Base-by-base conservation (phyloP, 352 stramenopile species). In the Pythium guiyangense region DNA sequence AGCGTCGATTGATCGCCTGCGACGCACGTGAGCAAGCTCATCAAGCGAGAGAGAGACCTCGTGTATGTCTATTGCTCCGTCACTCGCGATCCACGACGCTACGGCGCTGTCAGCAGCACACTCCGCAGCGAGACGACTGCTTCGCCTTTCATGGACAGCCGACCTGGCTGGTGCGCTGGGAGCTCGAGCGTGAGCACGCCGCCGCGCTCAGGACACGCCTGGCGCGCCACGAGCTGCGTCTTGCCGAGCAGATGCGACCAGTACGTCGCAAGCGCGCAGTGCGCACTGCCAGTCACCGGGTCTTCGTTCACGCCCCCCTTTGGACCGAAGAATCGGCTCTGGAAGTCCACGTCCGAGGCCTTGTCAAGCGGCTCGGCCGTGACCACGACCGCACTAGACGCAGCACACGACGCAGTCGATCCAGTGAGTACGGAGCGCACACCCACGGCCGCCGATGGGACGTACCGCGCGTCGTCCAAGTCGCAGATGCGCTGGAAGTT, bases 201-300 rank as follows among this genome's bases (percentile, higher is more conserved):
- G 15, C 74, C 64, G 27, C 78, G 78, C 15, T 70, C 17, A 1
- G 73, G 69, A 15, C 73, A 77, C 43, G 66, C 67, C 42, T 87
- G 77, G n/a, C 79, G 59, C 4, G 73, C 77, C 26, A 62, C 59
- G 22, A 88, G 63, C 26, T 52, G 72, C 15, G 49, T 68, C 47
- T 83, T 86, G 1, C 68, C 57, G 18, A 89, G 56, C 9, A 77
- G 6, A 4, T 48, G 18, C 2, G 59, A 67, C 86, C 92, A 98
- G 62, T 98, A 97, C 6, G 83, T 73, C 6, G 75, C 87, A 1
- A 98, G 66, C 3, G 71, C 81, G 54, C 88, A 97, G 62, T 98
- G 93, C 1, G 88, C 88, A 45, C 84, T 97, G 8, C 95, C 95
- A 5, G 89, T 98, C 3, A 98, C 94, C 0, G 92, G 93, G 64